phyloP scores from a whole-genome alignment of 805 yeast genomes.

The Starmera quercuum region DNA sequence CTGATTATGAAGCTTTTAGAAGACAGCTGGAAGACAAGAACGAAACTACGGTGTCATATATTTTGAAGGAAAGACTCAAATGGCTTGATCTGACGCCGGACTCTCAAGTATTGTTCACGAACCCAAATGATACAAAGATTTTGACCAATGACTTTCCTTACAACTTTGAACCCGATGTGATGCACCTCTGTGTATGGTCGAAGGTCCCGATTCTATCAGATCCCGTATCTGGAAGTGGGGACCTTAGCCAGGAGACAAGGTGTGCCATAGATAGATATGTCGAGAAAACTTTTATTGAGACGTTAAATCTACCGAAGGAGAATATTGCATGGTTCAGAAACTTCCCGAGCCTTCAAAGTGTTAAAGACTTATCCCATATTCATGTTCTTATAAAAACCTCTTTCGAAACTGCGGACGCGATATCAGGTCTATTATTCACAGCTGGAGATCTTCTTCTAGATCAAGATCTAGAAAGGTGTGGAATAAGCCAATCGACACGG shows the following conservation, averaged over 20 bases:
- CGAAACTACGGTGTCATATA: conserved; percentile 38
- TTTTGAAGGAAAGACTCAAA: conserved; percentile 37
- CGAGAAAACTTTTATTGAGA: conserved; percentile 30
- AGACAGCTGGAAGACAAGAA: conserved; percentile 27
- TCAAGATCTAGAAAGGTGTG: too few relatives aligned
- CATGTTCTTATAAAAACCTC: conserved; percentile 46
- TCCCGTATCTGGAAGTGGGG: conserved; percentile 45
- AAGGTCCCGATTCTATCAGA: conserved; percentile 37
- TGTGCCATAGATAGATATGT: conserved; percentile 41
- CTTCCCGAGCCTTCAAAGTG: conserved; percentile 64
- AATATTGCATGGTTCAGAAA: conserved; percentile 56
- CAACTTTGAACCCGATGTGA: conserved; percentile 40
- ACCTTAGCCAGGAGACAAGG: conserved; percentile 28
- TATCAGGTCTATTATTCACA: too few relatives aligned
- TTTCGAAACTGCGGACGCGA: too few relatives aligned
- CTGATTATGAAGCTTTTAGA: too few relatives aligned
- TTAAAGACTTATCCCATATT: conserved; percentile 58
- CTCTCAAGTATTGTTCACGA: conserved; percentile 16
- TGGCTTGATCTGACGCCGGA: conserved; percentile 35
- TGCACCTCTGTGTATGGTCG: conserved; percentile 63
- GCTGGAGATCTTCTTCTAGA: too few relatives aligned
- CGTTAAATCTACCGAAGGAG: conserved; percentile 29
- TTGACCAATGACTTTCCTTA: conserved; percentile 62
- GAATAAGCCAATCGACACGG: too few relatives aligned
- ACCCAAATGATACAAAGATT: conserved; percentile 28